Evolutionary conservation across 2,329 filamentous ascomycete genomes (phyloP), one percentile per base, ranked within the genome.

Genomic region (Cercospora sp.): DNA sequence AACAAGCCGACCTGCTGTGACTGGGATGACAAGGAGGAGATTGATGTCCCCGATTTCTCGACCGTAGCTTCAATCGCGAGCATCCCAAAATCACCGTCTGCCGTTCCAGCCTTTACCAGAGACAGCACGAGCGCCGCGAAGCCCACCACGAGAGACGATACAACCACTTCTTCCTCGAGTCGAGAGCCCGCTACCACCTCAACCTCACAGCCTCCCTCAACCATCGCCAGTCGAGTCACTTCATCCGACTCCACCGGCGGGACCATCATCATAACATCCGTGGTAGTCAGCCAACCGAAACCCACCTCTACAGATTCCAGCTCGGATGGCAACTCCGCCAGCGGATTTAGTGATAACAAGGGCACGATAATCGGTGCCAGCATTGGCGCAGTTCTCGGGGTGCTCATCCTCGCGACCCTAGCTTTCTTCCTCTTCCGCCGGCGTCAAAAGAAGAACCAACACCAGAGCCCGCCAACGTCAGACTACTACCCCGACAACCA

Each of bases 1-100:
- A 55, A 63, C n/a, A 57, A 61, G 53, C 65, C 71, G 30, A 71
- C 71, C 66, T 76, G 74, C 68, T 67, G 64, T 26, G 69, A 28
- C 7, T 61, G 32, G 49, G 65, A 66, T 32, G 70, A 69, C 55
- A 64, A 66, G 4, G 66, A 66, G 21, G 68, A 64, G 51, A 74
- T 75, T 59, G 51, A 63, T 2, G 67, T 75, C 5, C 67, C 72
- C 1, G 34, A 63, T 8, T 70, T 69, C 18, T 68, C 21, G 8
- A 60, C 51, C 9, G 55, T 71, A 5, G 69, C 70, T n/a, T 73
- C 55, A 18, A 75, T 76, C 61, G 66, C 69, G 21, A 71, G 63
- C 55, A 59, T 68, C 3, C 67, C 66, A 5, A 37, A 61, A 8
- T 53, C 70, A 24, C 68, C 66, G 7, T 66, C 70, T 13, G 57